phyloP scores from a whole-genome alignment of 2,329 filamentous ascomycete genomes.

The Diplodia scrobiculata region DNA sequence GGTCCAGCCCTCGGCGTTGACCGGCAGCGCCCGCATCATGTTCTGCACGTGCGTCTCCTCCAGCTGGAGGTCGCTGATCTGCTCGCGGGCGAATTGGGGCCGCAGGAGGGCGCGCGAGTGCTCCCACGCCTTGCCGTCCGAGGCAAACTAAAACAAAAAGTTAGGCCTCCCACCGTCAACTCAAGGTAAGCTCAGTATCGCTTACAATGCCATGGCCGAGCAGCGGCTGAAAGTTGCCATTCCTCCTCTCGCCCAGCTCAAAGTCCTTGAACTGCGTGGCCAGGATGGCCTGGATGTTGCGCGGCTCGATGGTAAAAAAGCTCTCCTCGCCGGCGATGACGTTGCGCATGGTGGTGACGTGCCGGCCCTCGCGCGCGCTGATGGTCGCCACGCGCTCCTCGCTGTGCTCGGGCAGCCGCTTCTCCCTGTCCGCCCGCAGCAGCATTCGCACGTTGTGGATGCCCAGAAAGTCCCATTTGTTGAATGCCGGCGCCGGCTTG shows the following conservation, averaged over 20 bases:
- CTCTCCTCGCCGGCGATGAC: constrained; percentile 48
- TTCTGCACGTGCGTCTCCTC: constrained; percentile 63
- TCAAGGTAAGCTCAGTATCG: not conserved
- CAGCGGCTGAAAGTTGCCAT: constrained; percentile 44
- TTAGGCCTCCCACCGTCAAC: constrained; percentile 31
- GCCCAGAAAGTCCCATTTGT: constrained; percentile 58
- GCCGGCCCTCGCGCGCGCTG: constrained; percentile 33
- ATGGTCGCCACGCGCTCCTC: constrained; percentile 35
- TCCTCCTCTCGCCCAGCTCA: constrained; percentile 43
- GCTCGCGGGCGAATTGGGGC: constrained; percentile 57
- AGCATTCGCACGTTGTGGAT: constrained; percentile 52
- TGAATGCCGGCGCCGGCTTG: constrained; percentile 47
- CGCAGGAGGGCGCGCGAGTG: constrained; percentile 53
- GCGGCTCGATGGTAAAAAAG: constrained; percentile 51
- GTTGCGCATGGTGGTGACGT: constrained; percentile 38
- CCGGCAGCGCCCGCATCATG: constrained; percentile 61
- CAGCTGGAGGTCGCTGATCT: constrained; percentile 57
- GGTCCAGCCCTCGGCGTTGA: constrained; percentile 47
- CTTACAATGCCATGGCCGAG: constrained; percentile 47
- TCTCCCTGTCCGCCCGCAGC: constrained; percentile 43
- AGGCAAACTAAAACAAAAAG: constrained; percentile 44
- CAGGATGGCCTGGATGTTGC: constrained; percentile 53
- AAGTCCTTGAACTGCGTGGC: constrained; percentile 53
- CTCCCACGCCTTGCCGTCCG: constrained; percentile 48
- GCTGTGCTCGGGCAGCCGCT: constrained; percentile 39